Conservation (phyloP, 768 basidiomycete genomes). For the Dendrothele bispora region DNA sequence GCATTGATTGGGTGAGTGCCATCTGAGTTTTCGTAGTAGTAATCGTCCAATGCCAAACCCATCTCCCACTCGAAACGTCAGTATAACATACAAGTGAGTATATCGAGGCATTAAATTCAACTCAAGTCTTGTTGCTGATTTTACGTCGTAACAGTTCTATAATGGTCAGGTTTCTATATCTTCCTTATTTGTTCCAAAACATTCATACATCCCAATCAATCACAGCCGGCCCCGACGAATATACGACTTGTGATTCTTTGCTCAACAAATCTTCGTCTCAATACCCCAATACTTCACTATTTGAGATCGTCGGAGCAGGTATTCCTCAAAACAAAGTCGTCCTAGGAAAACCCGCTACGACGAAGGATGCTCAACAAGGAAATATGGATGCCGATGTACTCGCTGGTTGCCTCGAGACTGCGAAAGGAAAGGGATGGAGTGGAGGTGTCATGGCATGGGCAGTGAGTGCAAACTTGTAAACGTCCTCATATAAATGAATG, state of each 20-base stretch:
- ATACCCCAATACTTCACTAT: conserved; percentile 45
- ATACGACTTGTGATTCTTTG: conserved; percentile 44
- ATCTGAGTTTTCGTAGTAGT: conserved; percentile 29
- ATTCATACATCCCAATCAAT: not conserved
- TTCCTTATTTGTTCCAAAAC: not conserved
- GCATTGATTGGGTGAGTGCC: conserved; percentile 41
- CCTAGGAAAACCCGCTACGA: conserved; percentile 52
- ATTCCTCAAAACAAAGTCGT: conserved; percentile 48
- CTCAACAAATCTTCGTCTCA: conserved; percentile 34
- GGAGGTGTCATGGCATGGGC: too few relatives aligned
- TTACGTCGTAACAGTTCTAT: too few relatives aligned
- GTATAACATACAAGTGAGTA: too few relatives aligned
- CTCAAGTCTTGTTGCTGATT: too few relatives aligned
- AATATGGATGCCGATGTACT: conserved; percentile 44
- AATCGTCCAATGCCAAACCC: too few relatives aligned
- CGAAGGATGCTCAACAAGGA: conserved; percentile 37
- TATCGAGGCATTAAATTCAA: too few relatives aligned
- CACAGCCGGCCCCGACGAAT: conserved; percentile 41
- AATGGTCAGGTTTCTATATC: conserved; percentile 7
- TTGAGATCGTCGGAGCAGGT: conserved; percentile 39
- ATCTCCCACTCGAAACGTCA: too few relatives aligned
- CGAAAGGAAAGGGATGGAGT: conserved; percentile 47
- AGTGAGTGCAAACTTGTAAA: too few relatives aligned
- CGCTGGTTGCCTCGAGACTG: conserved; percentile 44
- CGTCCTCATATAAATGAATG: too few relatives aligned